Base-by-base conservation (phyloP, 2,329 filamentous ascomycete genomes). In the Aspergillus novoparasiticus region DNA sequence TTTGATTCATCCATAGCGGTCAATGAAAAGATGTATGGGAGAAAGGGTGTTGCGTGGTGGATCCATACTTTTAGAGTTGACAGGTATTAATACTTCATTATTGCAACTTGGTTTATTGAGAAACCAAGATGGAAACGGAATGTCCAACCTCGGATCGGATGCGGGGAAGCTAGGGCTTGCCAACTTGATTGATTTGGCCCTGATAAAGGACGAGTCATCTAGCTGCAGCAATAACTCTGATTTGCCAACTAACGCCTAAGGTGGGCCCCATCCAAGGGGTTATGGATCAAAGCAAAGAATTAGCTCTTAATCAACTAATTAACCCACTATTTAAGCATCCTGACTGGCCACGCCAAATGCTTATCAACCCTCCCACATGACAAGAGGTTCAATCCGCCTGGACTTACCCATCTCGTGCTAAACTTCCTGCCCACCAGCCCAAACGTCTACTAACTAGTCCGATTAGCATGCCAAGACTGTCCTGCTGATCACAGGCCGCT, bases 351-450 rank as follows among this genome's bases (percentile, higher is more conserved):
- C n/a, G 3, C 6, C 16, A 16, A 21, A 53, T 19, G 43, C 61
- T 63, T 63, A 63, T 63, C 61, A 39, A 6, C 6, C n/a, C 14
- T 39, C 21, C n/a, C 46, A 32, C 23, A 34, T 43, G 23, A 54
- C 28, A 32, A 54, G 26, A 14, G 12, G 26, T 50, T 12, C 32
- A 50, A 43, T 46, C 63, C 63, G 63, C 60, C 57, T 63, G 63
- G 63, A 65, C 63, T 58, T 65, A 28, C 63, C 63, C 46, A 54
- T 60, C 61, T 60, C 14, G 63, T 65, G 60, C 23, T 32, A 51
- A 51, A 19, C 19, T 51, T 51, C n/a, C 28, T 32, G 16, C 6
- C n/a, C 16, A n/a, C 48, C 16, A 21, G 28, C 8, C 28, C 5
- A 32, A 51, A n/a, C 16, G 10, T 51, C 26, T 26, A 23, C 4